Conservation (phyloP, 345 rosid species). For the Arabidopsis thaliana region DNA sequence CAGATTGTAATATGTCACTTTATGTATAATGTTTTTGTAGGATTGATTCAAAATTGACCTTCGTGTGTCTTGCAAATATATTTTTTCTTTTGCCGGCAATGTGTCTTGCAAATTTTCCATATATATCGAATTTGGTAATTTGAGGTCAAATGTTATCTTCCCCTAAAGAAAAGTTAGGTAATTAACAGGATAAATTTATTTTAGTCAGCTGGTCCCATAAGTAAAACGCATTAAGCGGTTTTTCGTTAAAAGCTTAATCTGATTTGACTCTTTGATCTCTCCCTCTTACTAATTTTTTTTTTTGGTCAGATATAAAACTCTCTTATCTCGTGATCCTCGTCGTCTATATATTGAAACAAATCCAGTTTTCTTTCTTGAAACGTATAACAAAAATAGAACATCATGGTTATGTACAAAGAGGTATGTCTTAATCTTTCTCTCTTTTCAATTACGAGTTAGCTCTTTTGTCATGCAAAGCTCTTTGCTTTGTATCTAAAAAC, state of each 20-base stretch:
- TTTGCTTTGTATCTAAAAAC: background rate
- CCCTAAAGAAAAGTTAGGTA: background rate
- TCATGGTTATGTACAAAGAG: slow-evolving; percentile 36
- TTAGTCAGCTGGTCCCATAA: background rate
- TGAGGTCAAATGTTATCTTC: background rate
- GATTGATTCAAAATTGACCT: no score
- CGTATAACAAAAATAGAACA: slow-evolving; percentile 14
- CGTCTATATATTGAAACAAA: slow-evolving; percentile 19
- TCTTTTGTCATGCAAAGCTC: background rate
- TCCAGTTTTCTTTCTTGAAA: slow-evolving; percentile 8
- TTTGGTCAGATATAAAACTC: background rate
- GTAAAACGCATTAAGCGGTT: slow-evolving; percentile 8
- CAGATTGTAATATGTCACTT: no score
- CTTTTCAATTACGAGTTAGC: background rate
- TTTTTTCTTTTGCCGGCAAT: no score
- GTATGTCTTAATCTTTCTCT: slow-evolving; percentile 16
- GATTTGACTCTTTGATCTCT: background rate
- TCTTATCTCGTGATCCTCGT: slow-evolving; percentile 5
- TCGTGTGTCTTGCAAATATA: no score
- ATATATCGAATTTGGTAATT: background rate
- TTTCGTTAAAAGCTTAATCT: background rate
- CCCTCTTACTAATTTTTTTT: background rate
- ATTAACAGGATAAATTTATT: background rate
- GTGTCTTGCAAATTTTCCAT: background rate
- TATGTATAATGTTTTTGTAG: no score